Evolutionary conservation across 2,329 filamentous ascomycete genomes (phyloP), one percentile per base, ranked within the genome.

Genomic region (Thelonectria discophora): DNA sequence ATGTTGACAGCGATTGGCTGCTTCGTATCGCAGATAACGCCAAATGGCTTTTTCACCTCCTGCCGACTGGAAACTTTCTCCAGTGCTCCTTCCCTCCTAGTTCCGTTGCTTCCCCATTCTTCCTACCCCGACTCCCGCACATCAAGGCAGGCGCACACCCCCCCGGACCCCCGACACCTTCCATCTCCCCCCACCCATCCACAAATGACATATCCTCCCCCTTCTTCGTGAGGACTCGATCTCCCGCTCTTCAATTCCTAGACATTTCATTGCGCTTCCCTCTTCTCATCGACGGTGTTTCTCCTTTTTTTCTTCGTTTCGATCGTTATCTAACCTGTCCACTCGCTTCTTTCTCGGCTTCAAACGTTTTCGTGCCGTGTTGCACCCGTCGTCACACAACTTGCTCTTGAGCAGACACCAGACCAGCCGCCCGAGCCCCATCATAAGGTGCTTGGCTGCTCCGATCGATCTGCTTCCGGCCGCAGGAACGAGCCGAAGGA

Each of bases 401-500:
- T 27, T 32, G 27, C 24, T 18, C 27, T 46, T 13, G 9, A 32
- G 30, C 27, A 10, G 27, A 30, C 27, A 30, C 5, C 47, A 20
- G 27, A 9, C n/a, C 20, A 47, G 45, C 45, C 13, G 45, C 45
- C 43, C 20, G 24, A 21, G 21, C 55, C 21, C 46, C 24, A 9
- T 37, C 39, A 27, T 45, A 30, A 24, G 17, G 45, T 39, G 46
- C 24, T 49, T 34, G 24, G 32, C 42, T 45, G 55, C 46, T 40
- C 46, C 47, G 54, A 56, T 56, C 39, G 55, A 51, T 46, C 37
- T 57, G 39, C 24, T 18, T 20, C 54, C 32, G 18, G 54, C 34
- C 37, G 55, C 47, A 51, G 39, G 47, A 57, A 37, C 46, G 39
- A 24, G 45, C 15, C 34, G 46, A 24, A 45, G 46, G 42, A 51